Percentiles rank a stretch among this genome's conserved stretches.
Evolutionary conservation across 768 basidiomycete species (phyloP).

Genomic region (Tylopilus vinaceipallidus): DNA sequence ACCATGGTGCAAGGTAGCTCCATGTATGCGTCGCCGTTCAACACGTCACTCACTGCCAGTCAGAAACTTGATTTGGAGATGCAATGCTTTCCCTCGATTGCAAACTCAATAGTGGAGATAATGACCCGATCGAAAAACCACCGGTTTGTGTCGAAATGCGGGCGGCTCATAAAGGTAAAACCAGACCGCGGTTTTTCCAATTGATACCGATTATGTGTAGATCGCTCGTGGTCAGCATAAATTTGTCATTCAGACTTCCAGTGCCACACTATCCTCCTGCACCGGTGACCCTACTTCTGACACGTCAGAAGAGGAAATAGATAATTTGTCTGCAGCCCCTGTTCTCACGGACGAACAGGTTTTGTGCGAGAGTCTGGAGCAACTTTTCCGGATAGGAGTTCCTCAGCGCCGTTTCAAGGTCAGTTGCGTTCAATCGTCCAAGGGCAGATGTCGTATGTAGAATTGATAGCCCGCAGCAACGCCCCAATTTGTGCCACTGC

Average conservation of each 20-base stretch:
- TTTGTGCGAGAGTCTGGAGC: conserved; percentile 43
- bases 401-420: conserved; percentile 50
- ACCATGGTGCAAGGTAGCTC: conserved; percentile 55
- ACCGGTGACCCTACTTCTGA: conserved; percentile 5
- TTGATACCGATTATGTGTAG: conserved; percentile 20
- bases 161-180: conserved; percentile 48
- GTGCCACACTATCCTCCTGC: conserved; percentile 28
- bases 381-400: conserved; percentile 41
- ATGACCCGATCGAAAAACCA: conserved; percentile 50
- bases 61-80: conserved; percentile 62
- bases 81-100: conserved; percentile 46
- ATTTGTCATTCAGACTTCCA: conserved; percentile 27
- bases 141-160: conserved; percentile 44
- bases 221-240: conserved; percentile 24
- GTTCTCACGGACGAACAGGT: conserved; percentile 35
- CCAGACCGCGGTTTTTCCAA: neutral
- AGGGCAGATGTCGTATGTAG: conserved; percentile 2
- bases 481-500: conserved; percentile 4
- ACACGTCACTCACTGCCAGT: neutral
- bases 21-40: conserved; percentile 7
- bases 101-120: conserved; percentile 49
- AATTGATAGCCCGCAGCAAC: conserved; percentile 17
- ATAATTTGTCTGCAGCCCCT: neutral
- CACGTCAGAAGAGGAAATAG: conserved; percentile 14
- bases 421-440: conserved; percentile 12